phyloP scores from a whole-genome alignment of 306 rosid genomes.

The Crotalaria pallida region DNA sequence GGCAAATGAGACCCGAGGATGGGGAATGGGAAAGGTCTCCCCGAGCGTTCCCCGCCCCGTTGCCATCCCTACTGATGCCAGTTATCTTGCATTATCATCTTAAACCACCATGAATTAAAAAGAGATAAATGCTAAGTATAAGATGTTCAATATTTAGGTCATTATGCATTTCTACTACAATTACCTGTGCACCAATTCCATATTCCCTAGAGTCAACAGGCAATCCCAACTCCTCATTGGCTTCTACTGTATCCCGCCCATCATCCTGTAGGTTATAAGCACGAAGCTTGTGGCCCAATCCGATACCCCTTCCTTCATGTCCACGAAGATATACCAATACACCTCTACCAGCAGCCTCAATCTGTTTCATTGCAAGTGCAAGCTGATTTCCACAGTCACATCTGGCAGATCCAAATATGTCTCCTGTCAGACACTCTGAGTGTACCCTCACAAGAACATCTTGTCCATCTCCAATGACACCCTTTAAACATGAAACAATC shows the following conservation, averaged over 20 bases:
- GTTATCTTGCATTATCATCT: background rate
- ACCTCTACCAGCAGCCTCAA: slow-evolving; percentile 92
- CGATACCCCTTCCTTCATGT: slow-evolving; percentile 95
- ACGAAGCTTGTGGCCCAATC: slow-evolving; percentile 92
- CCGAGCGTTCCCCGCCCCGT: no score
- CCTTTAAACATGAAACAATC: slow-evolving; percentile 39
- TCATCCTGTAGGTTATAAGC: slow-evolving; percentile 85
- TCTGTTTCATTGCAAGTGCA: slow-evolving; percentile 83
- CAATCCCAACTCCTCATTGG: slow-evolving; percentile 89
- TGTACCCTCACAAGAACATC: slow-evolving; percentile 95
- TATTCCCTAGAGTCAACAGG: slow-evolving; percentile 96
- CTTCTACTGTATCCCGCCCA: slow-evolving; percentile 90
- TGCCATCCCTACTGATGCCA: no score
- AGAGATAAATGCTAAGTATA: background rate
- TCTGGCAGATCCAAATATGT: slow-evolving; percentile 90
- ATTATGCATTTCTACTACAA: background rate
- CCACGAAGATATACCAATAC: slow-evolving; percentile 90
- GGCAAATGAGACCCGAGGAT: no score
- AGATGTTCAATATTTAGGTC: background rate
- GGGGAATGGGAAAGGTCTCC: no score
- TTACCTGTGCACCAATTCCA: slow-evolving; percentile 96
- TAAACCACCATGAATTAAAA: slow-evolving; percentile 3
- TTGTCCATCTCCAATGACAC: slow-evolving; percentile 82
- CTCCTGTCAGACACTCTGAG: slow-evolving; percentile 96
- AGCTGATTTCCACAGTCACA: slow-evolving; percentile 94